Percentiles rank a stretch among this genome's conserved stretches.
phyloP scores from a whole-genome alignment of 2,329 filamentous ascomycete species.

The Arthrobotrys sphaeroides region DNA sequence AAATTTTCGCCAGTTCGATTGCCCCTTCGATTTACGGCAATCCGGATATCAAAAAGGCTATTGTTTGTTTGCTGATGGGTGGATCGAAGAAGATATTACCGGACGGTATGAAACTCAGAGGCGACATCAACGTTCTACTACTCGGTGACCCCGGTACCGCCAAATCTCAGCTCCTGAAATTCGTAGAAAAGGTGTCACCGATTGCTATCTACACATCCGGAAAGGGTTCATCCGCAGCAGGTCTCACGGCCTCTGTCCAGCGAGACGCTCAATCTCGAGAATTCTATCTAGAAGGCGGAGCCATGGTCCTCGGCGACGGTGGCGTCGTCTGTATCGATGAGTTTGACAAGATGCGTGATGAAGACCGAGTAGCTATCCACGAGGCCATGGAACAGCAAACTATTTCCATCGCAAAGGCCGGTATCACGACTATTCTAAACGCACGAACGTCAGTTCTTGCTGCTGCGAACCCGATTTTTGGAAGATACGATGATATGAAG shows the following conservation, averaged over 20 bases:
- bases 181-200: slow-evolving; percentile 93
- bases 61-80: slow-evolving; percentile 89
- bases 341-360: slow-evolving; percentile 99
- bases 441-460: slow-evolving; percentile 93
- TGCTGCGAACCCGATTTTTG: slow-evolving; percentile 96
- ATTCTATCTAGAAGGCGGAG: slow-evolving; percentile 97
- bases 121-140: slow-evolving; percentile 96
- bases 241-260: slow-evolving; percentile 96
- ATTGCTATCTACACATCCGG: slow-evolving; percentile 99
- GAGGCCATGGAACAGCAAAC: slow-evolving; percentile 99
- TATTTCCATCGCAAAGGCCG: slow-evolving; percentile 97
- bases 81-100: slow-evolving; percentile 98
- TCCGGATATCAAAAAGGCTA: slow-evolving; percentile 94
- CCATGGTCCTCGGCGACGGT: slow-evolving; percentile 96
- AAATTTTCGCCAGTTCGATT: slow-evolving; percentile 87
- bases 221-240: slow-evolving; percentile 95
- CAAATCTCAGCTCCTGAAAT: slow-evolving; percentile 96
- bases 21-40: slow-evolving; percentile 98
- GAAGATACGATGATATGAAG: slow-evolving; percentile 97
- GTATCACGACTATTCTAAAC: slow-evolving; percentile 97
- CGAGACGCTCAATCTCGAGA: slow-evolving; percentile 90
- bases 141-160: slow-evolving; percentile 98
- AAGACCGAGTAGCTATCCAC: slow-evolving; percentile 96
- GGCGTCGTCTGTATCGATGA: slow-evolving; percentile 99
- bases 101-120: slow-evolving; percentile 95